These are phyloP conservation scores for Arachis hypogaea DNA, from an alignment of 306 rosid species.

Conservation along the genomic window DNA sequence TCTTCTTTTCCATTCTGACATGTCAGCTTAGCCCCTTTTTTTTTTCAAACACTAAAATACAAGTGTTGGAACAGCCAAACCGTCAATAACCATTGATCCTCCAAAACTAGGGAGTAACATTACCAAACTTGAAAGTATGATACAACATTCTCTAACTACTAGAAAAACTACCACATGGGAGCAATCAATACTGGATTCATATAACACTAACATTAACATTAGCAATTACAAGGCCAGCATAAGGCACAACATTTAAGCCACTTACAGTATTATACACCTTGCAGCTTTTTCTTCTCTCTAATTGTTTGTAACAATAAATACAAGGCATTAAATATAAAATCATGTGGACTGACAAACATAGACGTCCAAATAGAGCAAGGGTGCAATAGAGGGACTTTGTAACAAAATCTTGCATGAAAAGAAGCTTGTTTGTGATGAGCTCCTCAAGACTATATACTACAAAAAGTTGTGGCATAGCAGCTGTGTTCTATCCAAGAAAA, in stretches of 20 bases:
- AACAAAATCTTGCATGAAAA: slow-evolving; percentile 17
- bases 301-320: neutral
- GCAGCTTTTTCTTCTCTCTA: neutral
- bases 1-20: too few species aligned
- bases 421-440: slow-evolving; percentile 17
- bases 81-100: slow-evolving; percentile 24
- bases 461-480: slow-evolving; percentile 8
- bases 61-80: slow-evolving; percentile 10
- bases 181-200: neutral
- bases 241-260: neutral
- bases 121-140: neutral
- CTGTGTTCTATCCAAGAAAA: slow-evolving; percentile 5
- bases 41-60: neutral
- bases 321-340: neutral
- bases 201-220: neutral
- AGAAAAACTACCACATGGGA: neutral
- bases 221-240: slow-evolving; percentile 8
- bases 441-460: slow-evolving; percentile 31
- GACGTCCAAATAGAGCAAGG: neutral
- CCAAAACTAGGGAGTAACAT: slow-evolving; percentile 21
- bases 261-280: neutral
- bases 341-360: neutral
- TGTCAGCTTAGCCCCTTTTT: too few species aligned
- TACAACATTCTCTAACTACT: neutral
- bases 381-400: neutral